Percentiles rank a stretch among this genome's conserved stretches.
phyloP scores from a whole-genome alignment of 768 basidiomycete species.

The Trametes coccinea region DNA sequence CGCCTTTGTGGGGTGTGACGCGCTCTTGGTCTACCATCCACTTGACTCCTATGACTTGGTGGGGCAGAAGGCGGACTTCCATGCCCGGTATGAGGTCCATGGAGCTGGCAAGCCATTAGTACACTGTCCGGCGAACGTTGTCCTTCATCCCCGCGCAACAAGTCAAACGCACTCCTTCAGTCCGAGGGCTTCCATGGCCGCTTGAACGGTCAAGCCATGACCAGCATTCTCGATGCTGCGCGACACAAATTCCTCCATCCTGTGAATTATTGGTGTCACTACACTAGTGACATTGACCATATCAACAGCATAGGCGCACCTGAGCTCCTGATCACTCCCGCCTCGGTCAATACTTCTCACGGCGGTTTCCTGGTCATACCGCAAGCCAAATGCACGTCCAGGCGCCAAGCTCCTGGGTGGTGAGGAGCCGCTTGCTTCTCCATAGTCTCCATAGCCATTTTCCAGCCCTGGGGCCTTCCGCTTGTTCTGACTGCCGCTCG shows the following conservation, averaged over 20 bases:
- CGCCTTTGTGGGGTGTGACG: slow-evolving; percentile 49
- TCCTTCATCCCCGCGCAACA: neutral
- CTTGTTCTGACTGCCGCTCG: neutral
- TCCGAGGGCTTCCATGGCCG: slow-evolving; percentile 53
- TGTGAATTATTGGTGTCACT: slow-evolving; percentile 25
- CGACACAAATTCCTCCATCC: slow-evolving; percentile 65
- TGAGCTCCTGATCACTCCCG: slow-evolving; percentile 56
- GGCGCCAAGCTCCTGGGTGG: neutral
- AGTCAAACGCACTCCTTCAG: slow-evolving; percentile 44
- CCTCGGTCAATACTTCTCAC: slow-evolving; percentile 54
- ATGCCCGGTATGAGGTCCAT: slow-evolving; percentile 66
- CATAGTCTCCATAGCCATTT: neutral
- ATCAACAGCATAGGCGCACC: slow-evolving; percentile 33
- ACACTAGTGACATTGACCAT: neutral
- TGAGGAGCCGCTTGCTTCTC: slow-evolving; percentile 1
- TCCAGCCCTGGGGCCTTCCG: slow-evolving; percentile 6
- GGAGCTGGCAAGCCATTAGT: slow-evolving; percentile 41
- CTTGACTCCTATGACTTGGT: slow-evolving; percentile 75
- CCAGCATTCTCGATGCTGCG: slow-evolving; percentile 57
- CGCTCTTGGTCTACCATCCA: slow-evolving; percentile 76
- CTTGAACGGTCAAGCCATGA: slow-evolving; percentile 52
- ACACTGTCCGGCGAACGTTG: neutral
- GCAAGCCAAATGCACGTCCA: slow-evolving; percentile 40
- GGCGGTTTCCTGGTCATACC: slow-evolving; percentile 52
- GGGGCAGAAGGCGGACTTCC: slow-evolving; percentile 67